Evolutionary conservation across 805 yeast genomes (phyloP), one percentile per base, ranked within the genome.

Genomic region (Kazachstania psychrophila): DNA sequence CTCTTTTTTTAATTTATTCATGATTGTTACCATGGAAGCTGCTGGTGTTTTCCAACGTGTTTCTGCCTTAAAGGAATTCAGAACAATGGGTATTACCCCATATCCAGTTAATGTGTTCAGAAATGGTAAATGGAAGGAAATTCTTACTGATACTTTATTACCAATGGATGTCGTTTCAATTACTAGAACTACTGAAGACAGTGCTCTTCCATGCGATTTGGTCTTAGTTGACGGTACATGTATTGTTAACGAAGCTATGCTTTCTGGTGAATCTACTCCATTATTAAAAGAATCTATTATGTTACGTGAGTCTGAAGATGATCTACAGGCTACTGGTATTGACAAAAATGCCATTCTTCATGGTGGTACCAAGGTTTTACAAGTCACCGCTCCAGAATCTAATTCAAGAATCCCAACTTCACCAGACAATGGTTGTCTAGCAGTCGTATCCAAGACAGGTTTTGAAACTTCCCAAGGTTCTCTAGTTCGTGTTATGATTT

Each of bases 391-490:
- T 32, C 82, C 92, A 11, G 73, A 71, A 44, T 61, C 65, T 16
- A 51, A 72, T 3, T 48, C 58, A 15, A 44, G 60, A 33, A 56
- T 79, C 31, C 75, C 79, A 11, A 51, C 71, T 23, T 78, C 96
- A 37, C 97, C 98, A 30, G 96, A 92, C 60, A 64, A 70, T 26
- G 98, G 98, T 59, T 95, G 95, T 22, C 60, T 88, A 33, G 97
- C 97, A 6, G 62, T 82, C 39, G 96, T 88, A 34, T 68, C 83
- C 28, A 87, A 85, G 59, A 89, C 96, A 31, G 98, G 98, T n/a
- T 92, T 92, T 55, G 98, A 92, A 64, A 92, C 98, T 28, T 79
- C 95, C 28, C 98, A 92, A 66, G 98, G 98, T 52, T 83, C 95
- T 37, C 73, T 92, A 41, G 98, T 92, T 38, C 81, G 98, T 64